A percentile compares a stretch with the other conserved stretches of the same genome.
Evolutionary conservation across 306 rosid species (phyloP).

Genomic region (Canavalia gladiata): DNA sequence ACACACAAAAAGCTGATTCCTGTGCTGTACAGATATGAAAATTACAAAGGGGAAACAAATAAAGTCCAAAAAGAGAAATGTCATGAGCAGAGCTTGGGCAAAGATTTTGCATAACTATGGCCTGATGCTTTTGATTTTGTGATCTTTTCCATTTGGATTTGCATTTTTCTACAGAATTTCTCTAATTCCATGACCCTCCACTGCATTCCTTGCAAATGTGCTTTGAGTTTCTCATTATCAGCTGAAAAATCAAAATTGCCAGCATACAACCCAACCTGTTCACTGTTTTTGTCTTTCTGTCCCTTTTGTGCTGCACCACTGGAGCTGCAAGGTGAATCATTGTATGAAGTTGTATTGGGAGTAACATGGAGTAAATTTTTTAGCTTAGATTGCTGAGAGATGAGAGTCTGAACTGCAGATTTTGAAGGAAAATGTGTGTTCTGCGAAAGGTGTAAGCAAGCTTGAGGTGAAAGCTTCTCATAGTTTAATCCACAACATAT

Average conservation of each 20-base stretch:
- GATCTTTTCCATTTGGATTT: constrained; percentile 77
- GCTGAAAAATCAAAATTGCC: constrained; percentile 62
- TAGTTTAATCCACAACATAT: constrained; percentile 74
- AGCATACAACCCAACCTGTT: constrained; percentile 69
- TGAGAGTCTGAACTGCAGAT: constrained; percentile 68
- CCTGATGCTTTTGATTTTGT: constrained; percentile 72
- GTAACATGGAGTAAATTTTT: constrained; percentile 62
- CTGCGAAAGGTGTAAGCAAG: constrained; percentile 67
- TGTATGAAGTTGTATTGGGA: constrained; percentile 49
- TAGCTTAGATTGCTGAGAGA: constrained; percentile 76
- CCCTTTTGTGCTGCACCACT: constrained; percentile 47
- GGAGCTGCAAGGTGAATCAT: constrained; percentile 55
- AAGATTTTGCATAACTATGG: constrained; percentile 67
- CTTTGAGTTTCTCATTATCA: constrained; percentile 70
- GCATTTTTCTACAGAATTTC: constrained; percentile 83
- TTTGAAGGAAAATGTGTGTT: constrained; percentile 76
- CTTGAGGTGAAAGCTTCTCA: constrained; percentile 82
- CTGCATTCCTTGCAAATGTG: constrained; percentile 92
- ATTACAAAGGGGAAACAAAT: constrained; percentile 38
- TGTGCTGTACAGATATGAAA: constrained; percentile 61
- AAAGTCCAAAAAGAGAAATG: constrained; percentile 21
- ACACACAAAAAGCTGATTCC: constrained; percentile 46
- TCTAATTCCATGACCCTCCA: constrained; percentile 91
- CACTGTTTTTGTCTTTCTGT: constrained; percentile 58
- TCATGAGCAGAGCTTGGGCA: constrained; percentile 92